Conservation (phyloP, 129 eudicot genomes). For the carrot (Daucus carota) region DH1_v3.0 NC_030382.2:45236501-45237000, state of each 20-base stretch:
- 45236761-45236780: constrained; percentile 75
- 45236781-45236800: constrained; percentile 61
- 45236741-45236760: constrained; percentile 60
- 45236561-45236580: neutral
- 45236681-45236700: constrained; percentile 84
- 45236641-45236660: constrained; percentile 71
- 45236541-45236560: neutral
- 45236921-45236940: neutral
- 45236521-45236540: neutral
- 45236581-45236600: neutral
- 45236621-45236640: neutral
- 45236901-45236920: neutral
- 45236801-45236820: constrained; percentile 9
- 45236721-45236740: constrained; percentile 41
- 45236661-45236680: constrained; percentile 94
- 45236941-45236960: neutral
- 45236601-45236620: neutral
- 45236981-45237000: constrained; percentile 1
- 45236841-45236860: constrained; percentile 14
- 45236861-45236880: neutral
- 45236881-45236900: neutral
- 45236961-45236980: neutral
- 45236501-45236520: constrained; percentile 17
- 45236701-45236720: constrained; percentile 52
- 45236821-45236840: constrained; percentile 10